A percentile compares a stretch with the other conserved stretches of the same genome.
These are phyloP conservation scores for Russula olivacea DNA, from an alignment of 768 basidiomycete genomes.

Conservation along the genomic window DNA sequence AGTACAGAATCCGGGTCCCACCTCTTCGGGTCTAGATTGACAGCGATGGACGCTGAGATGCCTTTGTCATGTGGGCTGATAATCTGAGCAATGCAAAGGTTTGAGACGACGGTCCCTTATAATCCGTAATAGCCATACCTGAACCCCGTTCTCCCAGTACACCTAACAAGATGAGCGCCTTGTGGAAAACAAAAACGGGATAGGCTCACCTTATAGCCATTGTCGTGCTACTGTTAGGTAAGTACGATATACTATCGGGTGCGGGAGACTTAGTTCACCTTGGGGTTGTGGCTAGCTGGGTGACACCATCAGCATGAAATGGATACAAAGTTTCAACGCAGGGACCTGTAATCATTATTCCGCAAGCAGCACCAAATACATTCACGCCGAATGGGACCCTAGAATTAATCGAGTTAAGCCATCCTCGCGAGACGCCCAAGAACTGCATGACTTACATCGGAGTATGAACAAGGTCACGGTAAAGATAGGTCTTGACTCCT, in stretches of 20 bases:
- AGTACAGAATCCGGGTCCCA: constrained; percentile 38
- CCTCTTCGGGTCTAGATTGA: constrained; percentile 50
- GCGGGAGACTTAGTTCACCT: constrained; percentile 39
- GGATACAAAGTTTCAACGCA: neutral
- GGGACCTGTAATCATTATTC: constrained; percentile 85
- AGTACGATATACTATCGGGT: constrained; percentile 1
- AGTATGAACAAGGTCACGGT: constrained; percentile 69
- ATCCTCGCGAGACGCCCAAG: neutral
- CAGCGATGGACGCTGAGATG: constrained; percentile 60
- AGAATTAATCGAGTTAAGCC: neutral
- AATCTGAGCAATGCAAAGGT: constrained; percentile 46
- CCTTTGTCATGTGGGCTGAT: constrained; percentile 78
- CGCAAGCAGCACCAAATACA: constrained; percentile 61
- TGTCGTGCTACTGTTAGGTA: constrained; percentile 55
- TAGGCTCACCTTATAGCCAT: constrained; percentile 70
- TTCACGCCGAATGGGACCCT: constrained; percentile 81
- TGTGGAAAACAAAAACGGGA: neutral
- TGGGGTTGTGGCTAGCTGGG: constrained; percentile 82
- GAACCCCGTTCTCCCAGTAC: constrained; percentile 86
- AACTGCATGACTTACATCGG: constrained; percentile 50
- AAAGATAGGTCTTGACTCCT: constrained; percentile 63
- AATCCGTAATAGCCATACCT: constrained; percentile 39
- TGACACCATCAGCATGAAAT: constrained; percentile 7
- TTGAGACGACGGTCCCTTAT: neutral
- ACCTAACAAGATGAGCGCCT: constrained; percentile 42